These are phyloP conservation scores for Talaromyces sp. DNA, from an alignment of 2,329 filamentous ascomycete species.

Conservation along the genomic window DNA sequence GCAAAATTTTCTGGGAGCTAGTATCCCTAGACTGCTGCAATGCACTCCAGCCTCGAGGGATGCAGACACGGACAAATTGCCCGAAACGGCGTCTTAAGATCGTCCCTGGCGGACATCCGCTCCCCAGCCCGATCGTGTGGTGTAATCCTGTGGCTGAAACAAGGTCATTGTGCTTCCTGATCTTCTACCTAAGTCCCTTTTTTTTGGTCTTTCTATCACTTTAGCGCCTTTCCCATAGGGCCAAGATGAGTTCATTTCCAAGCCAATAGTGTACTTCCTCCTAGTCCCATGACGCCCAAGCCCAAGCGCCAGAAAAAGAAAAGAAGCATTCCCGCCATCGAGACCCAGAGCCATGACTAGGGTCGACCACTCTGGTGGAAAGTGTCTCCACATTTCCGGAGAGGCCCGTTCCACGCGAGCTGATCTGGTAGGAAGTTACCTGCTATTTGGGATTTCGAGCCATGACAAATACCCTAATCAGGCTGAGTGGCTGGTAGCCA, in stretches of 20 bases:
- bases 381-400: slow-evolving; percentile 10
- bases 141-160: slow-evolving; percentile 16
- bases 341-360: background rate
- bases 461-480: slow-evolving; percentile 12
- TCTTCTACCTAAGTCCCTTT: background rate
- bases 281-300: background rate
- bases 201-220: background rate
- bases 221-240: background rate
- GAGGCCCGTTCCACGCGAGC: slow-evolving; percentile 21
- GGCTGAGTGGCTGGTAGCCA: too few relatives aligned
- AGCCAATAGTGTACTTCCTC: background rate
- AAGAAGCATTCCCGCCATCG: background rate
- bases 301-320: background rate
- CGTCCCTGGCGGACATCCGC: slow-evolving; percentile 19
- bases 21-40: slow-evolving; percentile 3
- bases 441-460: background rate
- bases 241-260: background rate
- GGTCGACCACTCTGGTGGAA: background rate
- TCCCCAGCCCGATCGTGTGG: slow-evolving; percentile 17
- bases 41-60: slow-evolving; percentile 7
- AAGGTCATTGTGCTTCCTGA: slow-evolving; percentile 17
- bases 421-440: slow-evolving; percentile 16
- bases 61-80: slow-evolving; percentile 29
- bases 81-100: slow-evolving; percentile 24
- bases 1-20: background rate